Conservation (phyloP, 2,329 filamentous ascomycete species). For the Mycosphaerella arachidis region DNA sequence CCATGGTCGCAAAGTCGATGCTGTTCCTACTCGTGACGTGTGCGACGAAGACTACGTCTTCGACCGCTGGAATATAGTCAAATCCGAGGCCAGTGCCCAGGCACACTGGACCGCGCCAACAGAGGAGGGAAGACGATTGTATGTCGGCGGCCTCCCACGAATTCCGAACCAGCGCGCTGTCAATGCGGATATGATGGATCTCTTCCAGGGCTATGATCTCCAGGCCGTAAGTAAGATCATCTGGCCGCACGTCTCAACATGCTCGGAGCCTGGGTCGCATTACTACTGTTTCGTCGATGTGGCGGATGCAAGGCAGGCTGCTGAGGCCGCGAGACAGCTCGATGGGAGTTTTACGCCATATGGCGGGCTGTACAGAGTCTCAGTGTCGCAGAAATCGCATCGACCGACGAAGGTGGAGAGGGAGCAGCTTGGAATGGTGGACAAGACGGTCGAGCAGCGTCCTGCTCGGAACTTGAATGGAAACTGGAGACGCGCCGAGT, state of each 20-base stretch:
- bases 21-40: background rate
- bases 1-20: background rate
- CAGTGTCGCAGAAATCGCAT: slow-evolving; percentile 10
- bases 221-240: slow-evolving; percentile 46
- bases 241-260: slow-evolving; percentile 14
- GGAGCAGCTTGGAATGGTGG: background rate
- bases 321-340: slow-evolving; percentile 20
- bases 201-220: slow-evolving; percentile 45
- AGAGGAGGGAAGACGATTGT: slow-evolving; percentile 39
- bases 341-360: slow-evolving; percentile 22
- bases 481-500: background rate
- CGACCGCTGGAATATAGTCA: slow-evolving; percentile 42
- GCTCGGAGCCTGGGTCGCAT: slow-evolving; percentile 12
- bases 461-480: background rate
- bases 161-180: slow-evolving; percentile 41
- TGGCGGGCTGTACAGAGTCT: slow-evolving; percentile 19
- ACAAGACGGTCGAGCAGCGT: background rate
- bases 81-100: slow-evolving; percentile 26
- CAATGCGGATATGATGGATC: slow-evolving; percentile 39
- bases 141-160: slow-evolving; percentile 45
- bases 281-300: slow-evolving; percentile 33
- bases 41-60: slow-evolving; percentile 20
- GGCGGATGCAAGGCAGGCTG: slow-evolving; percentile 22
- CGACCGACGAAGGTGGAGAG: slow-evolving; percentile 1
- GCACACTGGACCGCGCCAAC: slow-evolving; percentile 26